phyloP scores from a whole-genome alignment of 139 green algal genomes.

The Deuterostichococcus epilithicus region DNA sequence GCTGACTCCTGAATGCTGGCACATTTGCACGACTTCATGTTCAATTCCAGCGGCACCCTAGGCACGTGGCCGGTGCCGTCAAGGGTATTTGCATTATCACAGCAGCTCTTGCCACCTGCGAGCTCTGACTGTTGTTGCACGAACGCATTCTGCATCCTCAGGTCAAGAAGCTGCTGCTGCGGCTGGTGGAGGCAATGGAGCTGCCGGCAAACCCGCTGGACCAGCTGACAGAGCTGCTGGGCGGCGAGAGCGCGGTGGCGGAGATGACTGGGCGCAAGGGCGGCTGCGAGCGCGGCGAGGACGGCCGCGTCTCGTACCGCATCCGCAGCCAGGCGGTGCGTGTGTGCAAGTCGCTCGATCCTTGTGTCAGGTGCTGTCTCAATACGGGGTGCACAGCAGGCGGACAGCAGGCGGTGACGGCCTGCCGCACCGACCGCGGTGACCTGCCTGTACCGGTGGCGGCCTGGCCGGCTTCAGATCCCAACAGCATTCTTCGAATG shows the following conservation, averaged over 20 bases:
- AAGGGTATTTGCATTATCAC: too few species aligned
- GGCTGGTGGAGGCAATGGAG: slow-evolving; percentile 40
- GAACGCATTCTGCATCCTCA: neutral
- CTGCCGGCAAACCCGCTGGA: slow-evolving; percentile 52
- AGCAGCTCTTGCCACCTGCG: neutral
- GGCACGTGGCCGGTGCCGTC: too few species aligned
- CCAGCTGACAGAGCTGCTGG: slow-evolving; percentile 59
- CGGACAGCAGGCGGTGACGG: too few species aligned
- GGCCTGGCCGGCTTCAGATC: too few species aligned
- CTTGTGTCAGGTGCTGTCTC: too few species aligned
- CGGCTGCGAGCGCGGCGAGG: slow-evolving; percentile 20
- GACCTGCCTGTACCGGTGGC: too few species aligned
- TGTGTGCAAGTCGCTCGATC: neutral
- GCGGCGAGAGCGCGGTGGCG: slow-evolving; percentile 51
- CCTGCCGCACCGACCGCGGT: too few species aligned
- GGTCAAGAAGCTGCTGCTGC: slow-evolving; percentile 42
- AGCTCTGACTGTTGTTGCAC: neutral
- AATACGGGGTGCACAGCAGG: too few species aligned
- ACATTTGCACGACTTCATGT: too few species aligned
- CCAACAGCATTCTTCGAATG: too few species aligned
- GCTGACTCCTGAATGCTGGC: too few species aligned
- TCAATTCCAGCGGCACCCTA: too few species aligned
- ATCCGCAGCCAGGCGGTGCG: slow-evolving; percentile 13
- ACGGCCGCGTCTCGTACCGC: slow-evolving; percentile 25
- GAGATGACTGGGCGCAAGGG: slow-evolving; percentile 70